Percentiles rank a stretch among this genome's conserved stretches.
phyloP scores from a whole-genome alignment of 139 green algal species.

The Eudorina sp. region DNA sequence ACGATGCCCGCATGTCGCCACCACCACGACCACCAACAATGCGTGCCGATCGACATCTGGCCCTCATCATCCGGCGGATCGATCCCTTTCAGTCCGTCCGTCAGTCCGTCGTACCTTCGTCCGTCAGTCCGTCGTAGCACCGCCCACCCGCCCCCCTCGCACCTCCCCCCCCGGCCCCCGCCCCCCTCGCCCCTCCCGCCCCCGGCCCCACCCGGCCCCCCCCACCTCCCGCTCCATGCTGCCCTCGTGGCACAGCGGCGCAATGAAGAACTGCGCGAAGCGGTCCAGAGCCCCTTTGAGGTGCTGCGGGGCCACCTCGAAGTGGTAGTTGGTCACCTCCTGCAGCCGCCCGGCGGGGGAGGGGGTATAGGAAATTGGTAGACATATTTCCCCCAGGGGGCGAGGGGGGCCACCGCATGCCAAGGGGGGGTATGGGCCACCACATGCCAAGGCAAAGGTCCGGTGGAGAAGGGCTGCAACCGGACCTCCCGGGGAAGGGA shows the following conservation, averaged over 20 bases:
- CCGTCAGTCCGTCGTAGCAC: too few relatives aligned
- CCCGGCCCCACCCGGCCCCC: not conserved
- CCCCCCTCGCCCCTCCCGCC: not conserved
- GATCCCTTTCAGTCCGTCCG: too few relatives aligned
- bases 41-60: too few relatives aligned
- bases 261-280: constrained; percentile 96
- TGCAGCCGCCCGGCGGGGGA: constrained; percentile 32
- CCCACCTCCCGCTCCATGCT: constrained; percentile 92
- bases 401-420: not conserved
- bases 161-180: not conserved
- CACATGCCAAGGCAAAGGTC: too few relatives aligned
- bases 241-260: constrained; percentile 87
- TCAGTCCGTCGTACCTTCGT: too few relatives aligned
- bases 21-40: too few relatives aligned
- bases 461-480: too few relatives aligned
- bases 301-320: constrained; percentile 85
- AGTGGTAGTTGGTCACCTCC: constrained; percentile 94
- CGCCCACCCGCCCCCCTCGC: not conserved
- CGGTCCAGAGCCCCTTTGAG: constrained; percentile 90
- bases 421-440: too few relatives aligned
- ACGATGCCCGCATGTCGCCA: too few relatives aligned
- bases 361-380: not conserved
- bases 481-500: too few relatives aligned
- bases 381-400: too few relatives aligned
- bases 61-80: too few relatives aligned